phyloP scores from a whole-genome alignment of 495 filamentous ascomycete species.

The Parathielavia appendiculata region DNA sequence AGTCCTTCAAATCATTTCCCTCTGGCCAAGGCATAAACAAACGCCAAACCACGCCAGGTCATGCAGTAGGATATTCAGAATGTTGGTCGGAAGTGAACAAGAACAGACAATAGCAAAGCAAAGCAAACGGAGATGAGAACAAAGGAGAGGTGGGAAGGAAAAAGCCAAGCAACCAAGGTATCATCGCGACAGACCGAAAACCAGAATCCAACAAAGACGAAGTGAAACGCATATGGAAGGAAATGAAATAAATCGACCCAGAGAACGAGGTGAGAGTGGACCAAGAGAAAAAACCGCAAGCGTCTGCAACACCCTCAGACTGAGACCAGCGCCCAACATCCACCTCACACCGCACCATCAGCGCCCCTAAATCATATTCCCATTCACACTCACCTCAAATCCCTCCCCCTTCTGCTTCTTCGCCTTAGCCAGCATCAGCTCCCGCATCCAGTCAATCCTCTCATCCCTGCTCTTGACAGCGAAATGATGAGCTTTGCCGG shows the following conservation, averaged over 20 bases:
- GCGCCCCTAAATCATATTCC: slow-evolving; percentile 58
- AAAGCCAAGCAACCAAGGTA: slow-evolving; percentile 10
- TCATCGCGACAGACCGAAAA: slow-evolving; percentile 16
- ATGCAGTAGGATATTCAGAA: slow-evolving; percentile 3
- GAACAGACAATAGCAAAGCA: slow-evolving; percentile 22
- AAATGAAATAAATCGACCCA: neutral
- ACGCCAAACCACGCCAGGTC: slow-evolving; percentile 7
- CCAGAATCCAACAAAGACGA: slow-evolving; percentile 3
- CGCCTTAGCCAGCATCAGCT: slow-evolving; percentile 94
- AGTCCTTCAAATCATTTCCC: neutral
- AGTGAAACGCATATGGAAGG: neutral
- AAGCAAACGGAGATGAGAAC: slow-evolving; percentile 14
- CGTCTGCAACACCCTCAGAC: too few relatives aligned
- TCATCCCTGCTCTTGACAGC: slow-evolving; percentile 81
- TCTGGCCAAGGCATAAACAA: slow-evolving; percentile 8
- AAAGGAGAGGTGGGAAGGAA: slow-evolving; percentile 9
- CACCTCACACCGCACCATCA: too few relatives aligned
- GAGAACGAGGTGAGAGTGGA: slow-evolving; percentile 2
- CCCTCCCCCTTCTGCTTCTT: slow-evolving; percentile 76
- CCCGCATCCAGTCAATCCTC: slow-evolving; percentile 96
- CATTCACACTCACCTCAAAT: slow-evolving; percentile 76
- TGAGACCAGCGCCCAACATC: neutral
- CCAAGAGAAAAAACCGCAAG: slow-evolving; percentile 2
- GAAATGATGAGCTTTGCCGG: slow-evolving; percentile 88
- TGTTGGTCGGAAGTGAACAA: slow-evolving; percentile 18